Conservation (phyloP, 805 yeast species). For the Candida boidinii region DNA sequence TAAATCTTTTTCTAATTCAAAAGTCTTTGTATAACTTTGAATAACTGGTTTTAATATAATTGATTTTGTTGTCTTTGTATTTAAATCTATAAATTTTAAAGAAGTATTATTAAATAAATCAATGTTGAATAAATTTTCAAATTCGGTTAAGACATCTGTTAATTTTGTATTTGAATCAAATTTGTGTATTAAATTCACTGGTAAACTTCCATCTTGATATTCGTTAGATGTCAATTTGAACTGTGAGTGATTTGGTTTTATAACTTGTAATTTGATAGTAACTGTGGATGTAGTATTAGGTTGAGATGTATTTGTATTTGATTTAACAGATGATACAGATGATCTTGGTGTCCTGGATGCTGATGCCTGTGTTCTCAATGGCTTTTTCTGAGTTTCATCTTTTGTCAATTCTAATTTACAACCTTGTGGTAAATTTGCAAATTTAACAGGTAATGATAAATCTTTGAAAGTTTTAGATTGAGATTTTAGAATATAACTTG, state of each 20-base stretch:
- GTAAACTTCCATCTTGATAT: too few relatives aligned
- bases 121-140: too few relatives aligned
- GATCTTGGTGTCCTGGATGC: not conserved
- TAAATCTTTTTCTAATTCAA: constrained; percentile 12
- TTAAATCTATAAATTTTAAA: constrained; percentile 5
- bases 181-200: too few relatives aligned
- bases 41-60: constrained; percentile 9
- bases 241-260: too few relatives aligned
- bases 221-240: too few relatives aligned
- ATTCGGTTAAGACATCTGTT: too few relatives aligned
- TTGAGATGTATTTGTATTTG: not conserved
- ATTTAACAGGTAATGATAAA: constrained; percentile 32
- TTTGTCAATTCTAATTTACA: constrained; percentile 26
- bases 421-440: constrained; percentile 35
- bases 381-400: too few relatives aligned
- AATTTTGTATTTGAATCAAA: too few relatives aligned
- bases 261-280: constrained; percentile 17
- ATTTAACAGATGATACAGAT: too few relatives aligned
- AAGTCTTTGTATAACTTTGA: constrained; percentile 16
- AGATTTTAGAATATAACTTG: constrained; percentile 5
- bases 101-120: too few relatives aligned
- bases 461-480: constrained; percentile 27
- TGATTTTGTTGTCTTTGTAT: not conserved
- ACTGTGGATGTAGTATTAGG: constrained; percentile 6
- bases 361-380: not conserved